Evolutionary conservation across 495 filamentous ascomycete genomes (phyloP).

Genomic region (Aspergillus diversus): DNA sequence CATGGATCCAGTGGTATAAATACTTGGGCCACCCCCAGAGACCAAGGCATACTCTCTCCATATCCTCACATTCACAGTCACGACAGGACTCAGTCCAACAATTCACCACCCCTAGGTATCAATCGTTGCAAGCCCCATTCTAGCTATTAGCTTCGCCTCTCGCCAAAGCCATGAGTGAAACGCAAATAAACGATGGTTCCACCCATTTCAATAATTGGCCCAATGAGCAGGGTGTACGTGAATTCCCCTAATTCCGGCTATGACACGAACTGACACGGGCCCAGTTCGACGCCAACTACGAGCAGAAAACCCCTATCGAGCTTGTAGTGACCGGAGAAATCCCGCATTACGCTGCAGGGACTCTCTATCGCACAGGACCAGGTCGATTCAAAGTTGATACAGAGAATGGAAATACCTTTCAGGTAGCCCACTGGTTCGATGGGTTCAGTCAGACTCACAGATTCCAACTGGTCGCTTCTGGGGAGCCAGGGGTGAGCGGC

Average conservation of each 20-base stretch:
- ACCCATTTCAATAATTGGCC: conserved; percentile 39
- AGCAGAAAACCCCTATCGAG: conserved; percentile 52
- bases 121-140: not conserved
- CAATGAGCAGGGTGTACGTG: conserved; percentile 37
- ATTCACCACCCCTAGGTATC: too few species aligned
- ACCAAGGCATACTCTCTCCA: too few species aligned
- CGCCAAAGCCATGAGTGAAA: conserved; percentile 7
- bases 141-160: not conserved
- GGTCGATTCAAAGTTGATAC: conserved; percentile 60
- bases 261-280: not conserved
- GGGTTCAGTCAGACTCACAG: conserved; percentile 75
- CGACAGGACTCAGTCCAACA: too few species aligned
- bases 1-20: too few species aligned
- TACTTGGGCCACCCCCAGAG: too few species aligned
- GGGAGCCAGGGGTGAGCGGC: conserved; percentile 22
- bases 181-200: not conserved
- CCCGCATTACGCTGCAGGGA: conserved; percentile 59
- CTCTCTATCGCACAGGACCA: conserved; percentile 74
- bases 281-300: conserved; percentile 56
- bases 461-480: conserved; percentile 62
- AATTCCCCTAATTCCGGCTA: not conserved
- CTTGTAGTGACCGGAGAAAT: conserved; percentile 52
- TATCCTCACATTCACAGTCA: too few species aligned
- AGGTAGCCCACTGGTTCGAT: conserved; percentile 76
- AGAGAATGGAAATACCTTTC: conserved; percentile 57